Conservation (phyloP, 768 basidiomycete species). For the Termitomyces sp. region DNA sequence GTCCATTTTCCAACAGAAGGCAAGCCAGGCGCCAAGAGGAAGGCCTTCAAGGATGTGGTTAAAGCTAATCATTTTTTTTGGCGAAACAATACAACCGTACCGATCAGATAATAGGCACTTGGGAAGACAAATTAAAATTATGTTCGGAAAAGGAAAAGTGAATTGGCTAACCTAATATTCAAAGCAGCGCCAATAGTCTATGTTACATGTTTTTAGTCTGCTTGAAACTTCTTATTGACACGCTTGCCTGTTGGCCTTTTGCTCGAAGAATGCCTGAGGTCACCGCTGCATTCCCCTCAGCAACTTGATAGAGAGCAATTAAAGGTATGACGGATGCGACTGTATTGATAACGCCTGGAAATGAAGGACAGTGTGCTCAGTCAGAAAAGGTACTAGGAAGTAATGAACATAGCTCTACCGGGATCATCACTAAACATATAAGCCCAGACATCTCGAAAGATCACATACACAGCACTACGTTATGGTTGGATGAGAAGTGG, state of each 20-base stretch:
- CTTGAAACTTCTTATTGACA: background rate
- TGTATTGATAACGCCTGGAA: conserved; percentile 42
- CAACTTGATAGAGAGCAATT: conserved; percentile 74
- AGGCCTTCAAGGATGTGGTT: conserved; percentile 41
- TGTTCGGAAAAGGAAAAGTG: background rate
- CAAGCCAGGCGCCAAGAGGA: conserved; percentile 72
- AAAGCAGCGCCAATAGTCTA: conserved; percentile 67
- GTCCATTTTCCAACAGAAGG: conserved; percentile 50
- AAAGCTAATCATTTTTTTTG: background rate
- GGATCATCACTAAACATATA: conserved; percentile 70
- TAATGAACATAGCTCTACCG: conserved; percentile 24
- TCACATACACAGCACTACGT: conserved; percentile 42
- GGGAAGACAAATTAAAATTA: background rate
- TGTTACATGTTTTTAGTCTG: background rate
- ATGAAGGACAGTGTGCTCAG: background rate
- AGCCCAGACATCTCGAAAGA: conserved; percentile 61
- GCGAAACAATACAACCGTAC: conserved; percentile 12
- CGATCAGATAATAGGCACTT: conserved; percentile 72
- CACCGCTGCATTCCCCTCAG: conserved; percentile 68
- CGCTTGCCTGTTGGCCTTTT: conserved; percentile 62
- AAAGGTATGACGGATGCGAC: conserved; percentile 69
- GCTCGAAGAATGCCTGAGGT: conserved; percentile 76
- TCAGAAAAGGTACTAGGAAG: background rate
- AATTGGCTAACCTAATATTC: conserved; percentile 54
- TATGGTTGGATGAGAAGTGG: background rate